Evolutionary conservation across 2,329 filamentous ascomycete species (phyloP), one percentile per base, ranked within the genome.

Genomic region (Claviceps paspali): DNA sequence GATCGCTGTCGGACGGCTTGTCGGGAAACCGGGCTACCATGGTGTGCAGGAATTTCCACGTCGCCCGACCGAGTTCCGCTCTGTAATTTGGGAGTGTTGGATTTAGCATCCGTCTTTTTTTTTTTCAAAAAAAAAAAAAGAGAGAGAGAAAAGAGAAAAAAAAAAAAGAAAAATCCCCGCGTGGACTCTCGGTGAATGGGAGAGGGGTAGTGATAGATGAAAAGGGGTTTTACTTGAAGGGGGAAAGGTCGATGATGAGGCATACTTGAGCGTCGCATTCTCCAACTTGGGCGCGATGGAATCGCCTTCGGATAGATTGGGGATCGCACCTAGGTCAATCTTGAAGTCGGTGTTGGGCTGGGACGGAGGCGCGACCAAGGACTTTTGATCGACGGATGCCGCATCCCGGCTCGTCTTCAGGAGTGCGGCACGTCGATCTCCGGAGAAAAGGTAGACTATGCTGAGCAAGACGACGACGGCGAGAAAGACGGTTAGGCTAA

Each of bases 281-380:
- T 82, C 83, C 37, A 91, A 64, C 59, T 84, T 86, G 1, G 82
- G 79, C 35, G 82, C 82, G 49, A 86, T 88, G 3, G 76, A 78
- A 38, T 74, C 74, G 39, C 81, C 82, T 14, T 68, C 65, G 17
- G 85, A 63, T 14, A 79, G 57, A 30, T 57, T 57, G 19, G 70
- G 59, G 21, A 73, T 46, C 22, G 53, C 46, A 26, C 54, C 54
- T 22, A 73, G 48, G 37, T 65, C 64, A 17, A 64, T 45, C 14
- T 41, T 40, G 45, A 60, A 59, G 24, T 50, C 45, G 14, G 50
- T 42, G 40, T 47, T 46, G 36, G 50, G 43, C 29, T 44, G 42
- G 38, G 48, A 40, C 8, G 40, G 31, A 22, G 37, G 21, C 21
- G 27, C 29, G 8, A 27, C 30, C 29, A 14, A 19, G 21, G 37